These are phyloP conservation scores for Hagleromyces aurorensis DNA, from an alignment of 805 yeast species.

Conservation along the genomic window DNA sequence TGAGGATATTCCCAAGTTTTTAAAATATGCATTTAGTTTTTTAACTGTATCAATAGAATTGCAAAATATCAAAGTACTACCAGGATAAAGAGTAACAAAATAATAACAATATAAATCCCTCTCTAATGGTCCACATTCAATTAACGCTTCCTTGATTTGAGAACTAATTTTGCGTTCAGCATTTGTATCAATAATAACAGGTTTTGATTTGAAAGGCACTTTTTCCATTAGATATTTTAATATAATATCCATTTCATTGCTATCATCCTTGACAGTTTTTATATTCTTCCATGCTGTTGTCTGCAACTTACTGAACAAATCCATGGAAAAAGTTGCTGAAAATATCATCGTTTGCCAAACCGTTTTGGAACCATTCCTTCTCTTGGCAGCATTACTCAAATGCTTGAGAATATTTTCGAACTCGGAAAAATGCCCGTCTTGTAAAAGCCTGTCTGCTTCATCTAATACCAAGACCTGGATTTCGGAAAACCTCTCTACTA, in stretches of 20 bases:
- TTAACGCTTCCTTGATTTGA: conserved; percentile 71
- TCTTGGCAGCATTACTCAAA: conserved; percentile 36
- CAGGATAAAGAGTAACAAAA: conserved; percentile 78
- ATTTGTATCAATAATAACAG: conserved; percentile 73
- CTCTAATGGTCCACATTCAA: conserved; percentile 86
- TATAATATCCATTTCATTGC: conserved; percentile 46
- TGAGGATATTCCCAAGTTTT: conserved; percentile 55
- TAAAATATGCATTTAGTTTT: conserved; percentile 68
- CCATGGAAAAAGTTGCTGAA: conserved; percentile 87
- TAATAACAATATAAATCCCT: conserved; percentile 87
- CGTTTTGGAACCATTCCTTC: conserved; percentile 31
- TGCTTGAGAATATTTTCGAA: conserved; percentile 71
- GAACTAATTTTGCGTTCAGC: conserved; percentile 75
- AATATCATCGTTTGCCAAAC: conserved; percentile 84
- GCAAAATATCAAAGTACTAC: conserved; percentile 83
- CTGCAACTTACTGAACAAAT: conserved; percentile 68
- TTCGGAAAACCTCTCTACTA: conserved; percentile 36
- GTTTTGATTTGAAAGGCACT: conserved; percentile 63
- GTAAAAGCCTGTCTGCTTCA: conserved; percentile 92
- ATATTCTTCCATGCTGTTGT: conserved; percentile 30
- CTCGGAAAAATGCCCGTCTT: conserved; percentile 95
- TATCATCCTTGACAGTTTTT: conserved; percentile 17
- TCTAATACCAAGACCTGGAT: conserved; percentile 62
- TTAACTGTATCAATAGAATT: conserved; percentile 94
- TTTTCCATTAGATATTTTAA: conserved; percentile 58